phyloP scores from a whole-genome alignment of 495 filamentous ascomycete genomes.

The Penicillium verhagenii region DNA sequence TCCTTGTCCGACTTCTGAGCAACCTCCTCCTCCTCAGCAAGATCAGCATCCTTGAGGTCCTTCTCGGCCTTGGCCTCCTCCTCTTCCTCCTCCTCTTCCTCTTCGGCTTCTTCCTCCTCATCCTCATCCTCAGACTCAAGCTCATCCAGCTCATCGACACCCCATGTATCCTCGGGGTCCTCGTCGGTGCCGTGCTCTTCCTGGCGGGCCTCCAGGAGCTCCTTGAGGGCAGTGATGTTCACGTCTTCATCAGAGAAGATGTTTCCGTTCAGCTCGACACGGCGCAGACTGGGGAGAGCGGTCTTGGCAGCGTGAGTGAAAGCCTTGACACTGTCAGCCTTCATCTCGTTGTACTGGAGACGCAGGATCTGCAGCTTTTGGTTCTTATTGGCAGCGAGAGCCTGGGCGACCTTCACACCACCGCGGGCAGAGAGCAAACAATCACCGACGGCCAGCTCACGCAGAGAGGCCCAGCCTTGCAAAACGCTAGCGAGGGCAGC shows the following conservation, averaged over 20 bases:
- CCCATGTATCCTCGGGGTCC: conserved; percentile 66
- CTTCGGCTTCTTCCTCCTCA: conserved; percentile 68
- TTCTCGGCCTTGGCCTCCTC: conserved; percentile 55
- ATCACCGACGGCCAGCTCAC: conserved; percentile 86
- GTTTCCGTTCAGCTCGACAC: conserved; percentile 94
- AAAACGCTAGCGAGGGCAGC: conserved; percentile 74
- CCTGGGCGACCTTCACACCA: conserved; percentile 66
- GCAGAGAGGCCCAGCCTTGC: conserved; percentile 68
- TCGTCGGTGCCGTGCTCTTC: conserved; percentile 53
- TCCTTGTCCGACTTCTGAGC: conserved; percentile 70
- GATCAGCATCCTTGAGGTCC: conserved; percentile 65
- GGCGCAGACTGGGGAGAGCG: conserved; percentile 66
- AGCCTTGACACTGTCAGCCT: conserved; percentile 64
- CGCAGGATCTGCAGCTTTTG: conserved; percentile 72
- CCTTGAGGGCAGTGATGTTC: conserved; percentile 51
- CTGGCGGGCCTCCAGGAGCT: conserved; percentile 54
- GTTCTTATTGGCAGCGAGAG: conserved; percentile 73
- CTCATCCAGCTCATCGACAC: conserved; percentile 79
- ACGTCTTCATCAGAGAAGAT: conserved; percentile 85
- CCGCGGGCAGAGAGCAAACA: conserved; percentile 81
- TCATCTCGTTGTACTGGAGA: conserved; percentile 94
- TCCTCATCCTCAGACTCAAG: conserved; percentile 62
- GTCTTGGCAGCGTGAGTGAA: conserved; percentile 63
- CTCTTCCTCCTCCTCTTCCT: conserved; percentile 68
- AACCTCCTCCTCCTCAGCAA: conserved; percentile 71